Evolutionary conservation across 2,329 filamentous ascomycete genomes (phyloP), one percentile per base, ranked within the genome.

Genomic region (Cordyceps farinosa): DNA sequence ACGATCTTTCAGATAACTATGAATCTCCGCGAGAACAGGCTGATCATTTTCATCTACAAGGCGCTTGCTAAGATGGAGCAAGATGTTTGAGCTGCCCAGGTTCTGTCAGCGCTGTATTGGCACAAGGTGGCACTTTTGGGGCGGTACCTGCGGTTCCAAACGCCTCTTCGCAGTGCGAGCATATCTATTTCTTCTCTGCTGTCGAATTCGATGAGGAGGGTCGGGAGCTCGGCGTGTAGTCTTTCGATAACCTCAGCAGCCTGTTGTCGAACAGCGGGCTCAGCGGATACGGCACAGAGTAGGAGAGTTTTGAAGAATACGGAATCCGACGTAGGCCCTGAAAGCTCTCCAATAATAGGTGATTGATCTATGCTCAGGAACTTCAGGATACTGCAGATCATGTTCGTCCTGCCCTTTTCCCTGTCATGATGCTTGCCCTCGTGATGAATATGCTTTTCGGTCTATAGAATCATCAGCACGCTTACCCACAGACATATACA

Each of bases 1-100:
- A 27, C 85, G 79, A 45, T 84, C 81, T 68, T 83, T 79, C 5
- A 89, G 74, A 67, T 86, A 88, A 44, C 80, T 79, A 67, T 83
- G 79, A 48, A 88, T 80, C 8, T 77, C 76, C 64, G 72, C 75
- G 7, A 86, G 71, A 9, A 77, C 75, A 8, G 74, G 67, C n/a
- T 79, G 75, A 44, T 80, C 77, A 22, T 76, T 77, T 27, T 79
- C 75, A 17, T 77, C 70, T 50, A 73, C 73, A 54, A 83, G 76
- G 57, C 76, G 77, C 53, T 84, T 82, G 62, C 82, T 84, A 66
- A 86, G 75, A 10, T 74, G 74, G 22, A 79, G 76, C 27, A 86
- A 68, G 11, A 74, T 78, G 48, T 68, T 71, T 9, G 73, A 76
- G 62, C 73, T 75, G 38, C 34, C 22, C 54, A 32, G 4, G 5